Percentiles rank a stretch among this genome's conserved stretches.
These are phyloP conservation scores for Selaginella moellendorffii DNA, from an alignment of 75 land plant genomes.

Conservation along the genomic window DNA sequence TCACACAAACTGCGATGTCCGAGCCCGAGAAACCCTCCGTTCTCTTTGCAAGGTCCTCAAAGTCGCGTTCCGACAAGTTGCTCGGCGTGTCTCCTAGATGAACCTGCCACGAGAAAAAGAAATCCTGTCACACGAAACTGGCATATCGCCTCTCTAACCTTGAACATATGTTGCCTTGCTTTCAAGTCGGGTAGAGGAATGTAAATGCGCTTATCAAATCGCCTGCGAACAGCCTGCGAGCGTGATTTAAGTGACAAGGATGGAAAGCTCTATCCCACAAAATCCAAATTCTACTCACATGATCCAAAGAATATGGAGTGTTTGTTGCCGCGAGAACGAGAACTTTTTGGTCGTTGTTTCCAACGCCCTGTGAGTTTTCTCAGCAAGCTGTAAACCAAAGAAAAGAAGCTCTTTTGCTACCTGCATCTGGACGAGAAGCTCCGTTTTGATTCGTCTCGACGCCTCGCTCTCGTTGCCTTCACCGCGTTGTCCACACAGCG, in stretches of 20 bases:
- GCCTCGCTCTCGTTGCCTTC: constrained; percentile 99
- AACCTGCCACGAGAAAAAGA: constrained; percentile 30
- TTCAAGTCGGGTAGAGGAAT: constrained; percentile 95
- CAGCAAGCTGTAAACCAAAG: not conserved
- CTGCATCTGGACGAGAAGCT: constrained; percentile 99
- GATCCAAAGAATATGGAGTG: constrained; percentile 95
- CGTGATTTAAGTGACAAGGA: constrained; percentile 25
- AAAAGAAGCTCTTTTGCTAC: too few relatives aligned
- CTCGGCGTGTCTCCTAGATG: constrained; percentile 95
- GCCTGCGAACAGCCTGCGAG: constrained; percentile 70
- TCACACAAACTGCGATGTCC: constrained; percentile 90
- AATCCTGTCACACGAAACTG: not conserved
- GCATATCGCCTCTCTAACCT: constrained; percentile 32
- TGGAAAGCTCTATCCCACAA: not conserved
- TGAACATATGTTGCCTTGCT: constrained; percentile 98
- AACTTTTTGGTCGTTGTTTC: constrained; percentile 86
- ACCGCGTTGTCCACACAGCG: constrained; percentile 91
- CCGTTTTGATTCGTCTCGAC: constrained; percentile 91
- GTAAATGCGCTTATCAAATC: constrained; percentile 97
- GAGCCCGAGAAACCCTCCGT: constrained; percentile 96
- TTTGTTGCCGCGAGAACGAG: constrained; percentile 98
- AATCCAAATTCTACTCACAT: constrained; percentile 30
- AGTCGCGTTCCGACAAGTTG: constrained; percentile 75
- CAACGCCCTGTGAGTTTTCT: constrained; percentile 71
- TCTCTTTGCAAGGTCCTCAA: constrained; percentile 65